These are phyloP conservation scores for Jasminum sambac DNA, from an alignment of 257 asterid species.

Conservation along the genomic window DNA sequence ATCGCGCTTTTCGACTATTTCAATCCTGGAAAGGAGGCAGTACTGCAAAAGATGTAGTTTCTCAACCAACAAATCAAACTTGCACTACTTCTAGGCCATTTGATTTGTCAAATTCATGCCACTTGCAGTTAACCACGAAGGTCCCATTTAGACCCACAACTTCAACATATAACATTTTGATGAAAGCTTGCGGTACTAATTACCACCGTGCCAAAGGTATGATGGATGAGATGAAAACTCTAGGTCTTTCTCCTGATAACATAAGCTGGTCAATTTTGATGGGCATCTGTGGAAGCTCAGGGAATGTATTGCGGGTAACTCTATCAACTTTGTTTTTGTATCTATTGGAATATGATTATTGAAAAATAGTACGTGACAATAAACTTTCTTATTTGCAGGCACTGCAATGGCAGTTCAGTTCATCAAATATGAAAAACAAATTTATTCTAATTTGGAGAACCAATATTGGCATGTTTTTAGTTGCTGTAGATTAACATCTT, in stretches of 20 bases:
- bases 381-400: slow-evolving; percentile 25
- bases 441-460: slow-evolving; percentile 8
- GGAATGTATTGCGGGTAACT: slow-evolving; percentile 65
- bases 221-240: slow-evolving; percentile 85
- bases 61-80: slow-evolving; percentile 22
- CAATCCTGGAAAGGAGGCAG: slow-evolving; percentile 66
- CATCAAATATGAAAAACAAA: slow-evolving; percentile 15
- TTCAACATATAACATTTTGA: slow-evolving; percentile 83
- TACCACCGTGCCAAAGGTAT: slow-evolving; percentile 74
- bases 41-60: slow-evolving; percentile 16
- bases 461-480: slow-evolving; percentile 14
- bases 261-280: slow-evolving; percentile 92
- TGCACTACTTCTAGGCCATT: slow-evolving; percentile 9
- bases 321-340: slow-evolving; percentile 20
- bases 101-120: slow-evolving; percentile 28
- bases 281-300: slow-evolving; percentile 71
- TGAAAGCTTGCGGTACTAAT: slow-evolving; percentile 94
- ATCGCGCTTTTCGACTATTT: slow-evolving; percentile 87
- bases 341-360: slow-evolving; percentile 4
- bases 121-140: slow-evolving; percentile 37
- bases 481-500: slow-evolving; percentile 2
- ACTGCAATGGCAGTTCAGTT: slow-evolving; percentile 3
- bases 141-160: slow-evolving; percentile 75
- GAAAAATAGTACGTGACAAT: slow-evolving; percentile 11
- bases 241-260: slow-evolving; percentile 75